Conservation (phyloP, 2,329 filamentous ascomycete species). For the Didymosphaeria variabile region DNA sequence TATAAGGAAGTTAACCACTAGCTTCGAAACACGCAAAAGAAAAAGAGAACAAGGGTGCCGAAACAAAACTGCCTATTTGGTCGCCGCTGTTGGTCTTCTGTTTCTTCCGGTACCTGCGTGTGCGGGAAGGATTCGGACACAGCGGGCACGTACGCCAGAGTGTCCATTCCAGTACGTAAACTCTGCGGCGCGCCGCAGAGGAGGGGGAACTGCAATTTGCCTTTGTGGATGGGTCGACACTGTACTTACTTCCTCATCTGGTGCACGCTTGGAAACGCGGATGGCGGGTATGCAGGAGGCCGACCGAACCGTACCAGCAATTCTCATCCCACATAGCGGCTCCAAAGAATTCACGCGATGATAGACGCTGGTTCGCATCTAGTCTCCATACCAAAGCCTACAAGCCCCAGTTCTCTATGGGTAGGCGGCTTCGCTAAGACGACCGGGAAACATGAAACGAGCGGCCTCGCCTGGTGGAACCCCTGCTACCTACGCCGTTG, state of each 20-base stretch:
- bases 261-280: background rate
- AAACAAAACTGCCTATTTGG: slow-evolving; percentile 5
- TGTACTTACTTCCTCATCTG: background rate
- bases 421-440: slow-evolving; percentile 7
- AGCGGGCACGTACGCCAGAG: background rate
- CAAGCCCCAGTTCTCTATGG: background rate
- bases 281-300: slow-evolving; percentile 2
- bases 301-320: background rate
- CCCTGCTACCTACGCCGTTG: slow-evolving; percentile 7
- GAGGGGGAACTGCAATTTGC: slow-evolving; percentile 1
- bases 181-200: background rate
- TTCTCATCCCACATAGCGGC: background rate
- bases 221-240: background rate
- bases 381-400: background rate
- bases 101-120: slow-evolving; percentile 5
- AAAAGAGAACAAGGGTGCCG: background rate
- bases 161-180: slow-evolving; percentile 6
- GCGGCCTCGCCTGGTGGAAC: slow-evolving; percentile 10
- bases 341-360: background rate
- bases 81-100: background rate
- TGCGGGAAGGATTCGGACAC: slow-evolving; percentile 7
- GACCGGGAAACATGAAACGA: slow-evolving; percentile 10
- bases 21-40: slow-evolving; percentile 2
- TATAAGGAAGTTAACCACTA: background rate
- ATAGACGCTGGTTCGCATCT: background rate